A percentile compares a stretch with the other conserved stretches of the same genome.
Conservation (phyloP, 768 basidiomycete genomes). For the Pleurotus citrinopileatus region DNA sequence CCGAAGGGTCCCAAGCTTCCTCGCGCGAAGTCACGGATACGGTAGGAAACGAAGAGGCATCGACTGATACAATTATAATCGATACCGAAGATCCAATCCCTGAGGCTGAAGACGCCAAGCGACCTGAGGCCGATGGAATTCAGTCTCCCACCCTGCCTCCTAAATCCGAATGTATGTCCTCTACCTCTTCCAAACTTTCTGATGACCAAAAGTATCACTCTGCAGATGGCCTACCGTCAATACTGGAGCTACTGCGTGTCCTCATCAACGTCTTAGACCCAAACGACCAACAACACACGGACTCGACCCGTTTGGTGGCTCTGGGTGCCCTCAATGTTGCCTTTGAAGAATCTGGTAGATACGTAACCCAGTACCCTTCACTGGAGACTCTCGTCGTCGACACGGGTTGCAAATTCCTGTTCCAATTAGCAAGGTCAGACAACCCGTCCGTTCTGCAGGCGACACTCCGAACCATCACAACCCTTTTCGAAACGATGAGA, state of each 20-base stretch:
- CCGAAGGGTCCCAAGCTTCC: slow-evolving; percentile 9
- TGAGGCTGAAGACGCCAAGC: slow-evolving; percentile 16
- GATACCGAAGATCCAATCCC: background rate
- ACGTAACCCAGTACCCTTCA: slow-evolving; percentile 75
- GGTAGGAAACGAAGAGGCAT: slow-evolving; percentile 11
- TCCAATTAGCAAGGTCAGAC: slow-evolving; percentile 94
- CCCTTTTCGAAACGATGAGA: slow-evolving; percentile 85
- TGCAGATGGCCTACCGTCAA: slow-evolving; percentile 86
- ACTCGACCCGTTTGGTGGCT: slow-evolving; percentile 89
- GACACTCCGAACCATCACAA: slow-evolving; percentile 82
- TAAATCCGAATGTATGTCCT: slow-evolving; percentile 40
- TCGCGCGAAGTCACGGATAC: slow-evolving; percentile 14
- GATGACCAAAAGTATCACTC: background rate
- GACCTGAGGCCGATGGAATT: slow-evolving; percentile 10
- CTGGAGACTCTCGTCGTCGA: slow-evolving; percentile 78
- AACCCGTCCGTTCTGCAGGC: slow-evolving; percentile 75
- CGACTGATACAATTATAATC: background rate
- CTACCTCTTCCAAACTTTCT: slow-evolving; percentile 2
- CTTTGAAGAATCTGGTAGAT: slow-evolving; percentile 79
- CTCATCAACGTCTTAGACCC: slow-evolving; percentile 95
- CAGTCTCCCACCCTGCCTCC: slow-evolving; percentile 24
- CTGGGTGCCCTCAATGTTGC: slow-evolving; percentile 85
- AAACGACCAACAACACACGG: slow-evolving; percentile 91
- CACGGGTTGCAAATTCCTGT: slow-evolving; percentile 92
- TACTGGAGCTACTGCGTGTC: slow-evolving; percentile 89